A percentile compares a stretch with the other conserved stretches of the same genome.
Conservation (phyloP, 352 stramenopile species). For the Pythium vanterpoolii region DNA sequence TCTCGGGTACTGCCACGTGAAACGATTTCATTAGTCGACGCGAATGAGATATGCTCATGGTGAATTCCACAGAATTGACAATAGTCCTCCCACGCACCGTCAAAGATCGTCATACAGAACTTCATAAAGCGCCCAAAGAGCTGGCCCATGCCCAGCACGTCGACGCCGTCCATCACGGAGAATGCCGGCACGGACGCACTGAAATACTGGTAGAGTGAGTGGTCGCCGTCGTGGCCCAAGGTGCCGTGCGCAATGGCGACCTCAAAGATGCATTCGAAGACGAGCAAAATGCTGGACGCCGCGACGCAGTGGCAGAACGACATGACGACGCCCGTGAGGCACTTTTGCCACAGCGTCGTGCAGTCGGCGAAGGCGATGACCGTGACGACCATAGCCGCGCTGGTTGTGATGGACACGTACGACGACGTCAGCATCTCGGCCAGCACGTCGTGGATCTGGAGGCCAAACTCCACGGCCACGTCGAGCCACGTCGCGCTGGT, state of each 20-base stretch:
- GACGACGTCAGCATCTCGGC: conserved; percentile 72
- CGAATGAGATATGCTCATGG: not conserved
- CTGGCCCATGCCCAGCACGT: conserved; percentile 57
- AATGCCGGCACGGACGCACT: conserved; percentile 71
- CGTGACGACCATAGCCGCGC: conserved; percentile 48
- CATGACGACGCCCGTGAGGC: conserved; percentile 42
- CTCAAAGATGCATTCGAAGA: conserved; percentile 81
- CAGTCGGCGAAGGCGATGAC: conserved; percentile 74
- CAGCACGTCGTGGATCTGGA: conserved; percentile 53
- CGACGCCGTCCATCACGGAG: conserved; percentile 55
- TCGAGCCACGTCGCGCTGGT: conserved; percentile 44
- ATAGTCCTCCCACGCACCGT: too few relatives aligned
- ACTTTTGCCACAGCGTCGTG: conserved; percentile 59
- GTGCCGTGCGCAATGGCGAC: conserved; percentile 59
- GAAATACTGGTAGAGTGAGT: conserved; percentile 80
- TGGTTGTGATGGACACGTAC: conserved; percentile 69
- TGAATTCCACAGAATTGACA: too few relatives aligned
- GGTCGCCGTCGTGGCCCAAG: conserved; percentile 56
- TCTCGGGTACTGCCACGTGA: conserved; percentile 55
- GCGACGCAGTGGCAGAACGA: conserved; percentile 59
- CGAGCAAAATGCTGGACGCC: conserved; percentile 67
- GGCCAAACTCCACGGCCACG: conserved; percentile 37
- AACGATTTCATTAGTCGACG: conserved; percentile 1
- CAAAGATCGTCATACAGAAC: conserved; percentile 82
- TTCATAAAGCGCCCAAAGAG: conserved; percentile 70